These are phyloP conservation scores for Claviceps purpurea DNA, from an alignment of 2,329 filamentous ascomycete species.

Conservation along the genomic window DNA sequence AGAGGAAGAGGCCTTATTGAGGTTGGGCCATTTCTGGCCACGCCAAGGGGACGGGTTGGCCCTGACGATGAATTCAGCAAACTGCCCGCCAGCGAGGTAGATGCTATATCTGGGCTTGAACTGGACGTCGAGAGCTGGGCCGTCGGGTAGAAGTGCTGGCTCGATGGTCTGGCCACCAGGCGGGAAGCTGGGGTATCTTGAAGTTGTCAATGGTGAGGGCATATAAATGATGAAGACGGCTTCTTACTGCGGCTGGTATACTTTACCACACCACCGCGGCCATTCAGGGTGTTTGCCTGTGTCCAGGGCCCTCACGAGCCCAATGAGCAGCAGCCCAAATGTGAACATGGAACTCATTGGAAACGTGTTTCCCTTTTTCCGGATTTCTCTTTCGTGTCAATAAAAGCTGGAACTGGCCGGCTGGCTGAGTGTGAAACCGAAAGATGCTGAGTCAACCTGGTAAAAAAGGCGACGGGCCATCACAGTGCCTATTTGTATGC, in stretches of 20 bases:
- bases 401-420: no score
- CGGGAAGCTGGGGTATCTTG: constrained; percentile 26
- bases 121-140: constrained; percentile 28
- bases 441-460: no score
- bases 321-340: not conserved
- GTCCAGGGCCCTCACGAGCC: constrained; percentile 12
- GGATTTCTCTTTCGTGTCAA: not conserved
- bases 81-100: constrained; percentile 27
- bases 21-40: constrained; percentile 22
- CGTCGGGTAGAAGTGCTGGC: constrained; percentile 16
- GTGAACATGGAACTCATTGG: constrained; percentile 1
- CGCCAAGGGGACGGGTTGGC: constrained; percentile 27
- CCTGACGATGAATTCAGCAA: constrained; percentile 30
- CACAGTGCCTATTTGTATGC: no score
- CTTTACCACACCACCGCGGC: constrained; percentile 35
- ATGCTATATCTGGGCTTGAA: constrained; percentile 32
- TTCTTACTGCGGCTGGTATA: constrained; percentile 27
- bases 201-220: not conserved
- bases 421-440: no score
- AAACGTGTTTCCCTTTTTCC: not conserved
- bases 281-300: constrained; percentile 29
- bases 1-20: constrained; percentile 8
- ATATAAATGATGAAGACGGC: not conserved
- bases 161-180: constrained; percentile 29
- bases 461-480: no score